Evolutionary conservation across 805 yeast genomes (phyloP).

Genomic region (Starmerella floris): DNA sequence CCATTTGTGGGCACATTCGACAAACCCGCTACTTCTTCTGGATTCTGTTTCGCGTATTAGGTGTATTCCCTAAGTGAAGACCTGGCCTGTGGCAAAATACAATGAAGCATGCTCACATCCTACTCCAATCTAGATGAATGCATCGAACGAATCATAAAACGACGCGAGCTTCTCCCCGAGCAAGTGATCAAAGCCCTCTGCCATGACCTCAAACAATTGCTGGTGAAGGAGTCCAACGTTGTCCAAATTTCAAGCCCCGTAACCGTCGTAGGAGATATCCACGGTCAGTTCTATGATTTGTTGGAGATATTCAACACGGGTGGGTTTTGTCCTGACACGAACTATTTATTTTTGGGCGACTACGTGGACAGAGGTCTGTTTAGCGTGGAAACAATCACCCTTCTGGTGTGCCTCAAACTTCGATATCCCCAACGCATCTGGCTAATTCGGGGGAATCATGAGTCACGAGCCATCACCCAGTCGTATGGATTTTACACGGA

Average conservation of each 20-base stretch:
- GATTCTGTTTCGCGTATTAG: too few relatives aligned
- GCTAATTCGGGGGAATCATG: constrained; percentile 88
- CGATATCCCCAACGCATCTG: constrained; percentile 77
- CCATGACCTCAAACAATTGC: constrained; percentile 65
- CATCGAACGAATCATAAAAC: constrained; percentile 45
- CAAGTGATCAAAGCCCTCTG: constrained; percentile 59
- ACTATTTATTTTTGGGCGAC: constrained; percentile 85
- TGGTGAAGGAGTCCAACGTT: constrained; percentile 72
- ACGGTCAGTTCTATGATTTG: constrained; percentile 91
- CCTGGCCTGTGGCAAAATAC: too few relatives aligned
- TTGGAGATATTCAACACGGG: constrained; percentile 88
- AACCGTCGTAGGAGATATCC: constrained; percentile 94
- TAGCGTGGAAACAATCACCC: constrained; percentile 80
- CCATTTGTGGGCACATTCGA: too few relatives aligned
- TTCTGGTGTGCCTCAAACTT: constrained; percentile 68
- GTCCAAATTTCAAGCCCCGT: constrained; percentile 75
- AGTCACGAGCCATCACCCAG: constrained; percentile 90
- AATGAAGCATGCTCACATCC: constrained; percentile 14
- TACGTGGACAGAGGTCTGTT: constrained; percentile 94
- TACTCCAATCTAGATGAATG: constrained; percentile 46
- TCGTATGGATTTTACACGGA: constrained; percentile 95
- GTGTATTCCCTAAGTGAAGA: too few relatives aligned
- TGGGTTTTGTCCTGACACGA: constrained; percentile 85
- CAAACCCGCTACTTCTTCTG: too few relatives aligned
- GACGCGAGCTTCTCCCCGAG: constrained; percentile 55